phyloP scores from a whole-genome alignment of 208 protist species.

The Phytomonas francai region DNA sequence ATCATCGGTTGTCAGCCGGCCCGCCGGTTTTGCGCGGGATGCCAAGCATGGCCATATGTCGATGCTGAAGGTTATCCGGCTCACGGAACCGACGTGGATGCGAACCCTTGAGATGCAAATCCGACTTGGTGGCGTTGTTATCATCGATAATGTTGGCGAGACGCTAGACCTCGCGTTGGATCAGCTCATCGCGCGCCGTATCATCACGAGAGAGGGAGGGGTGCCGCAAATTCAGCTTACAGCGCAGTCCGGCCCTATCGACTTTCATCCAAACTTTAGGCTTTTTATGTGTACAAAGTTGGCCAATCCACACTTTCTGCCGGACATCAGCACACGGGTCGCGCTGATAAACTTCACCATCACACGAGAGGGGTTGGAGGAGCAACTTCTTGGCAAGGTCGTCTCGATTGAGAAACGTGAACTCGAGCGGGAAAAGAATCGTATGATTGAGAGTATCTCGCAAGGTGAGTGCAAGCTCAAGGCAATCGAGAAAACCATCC shows the following conservation, averaged over 20 bases:
- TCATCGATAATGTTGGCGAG: constrained; percentile 94
- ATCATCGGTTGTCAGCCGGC: constrained; percentile 14
- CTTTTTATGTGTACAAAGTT: constrained; percentile 95
- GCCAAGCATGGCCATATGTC: not conserved
- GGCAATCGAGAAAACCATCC: constrained; percentile 89
- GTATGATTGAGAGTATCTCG: constrained; percentile 88
- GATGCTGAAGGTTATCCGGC: constrained; percentile 75
- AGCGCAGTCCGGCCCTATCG: constrained; percentile 80
- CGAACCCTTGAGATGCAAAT: constrained; percentile 90
- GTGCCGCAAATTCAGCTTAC: constrained; percentile 80
- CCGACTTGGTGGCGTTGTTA: constrained; percentile 84
- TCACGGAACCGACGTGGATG: constrained; percentile 90
- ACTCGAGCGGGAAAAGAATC: constrained; percentile 93
- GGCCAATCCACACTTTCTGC: constrained; percentile 93
- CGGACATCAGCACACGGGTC: constrained; percentile 94
- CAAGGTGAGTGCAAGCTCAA: constrained; percentile 90
- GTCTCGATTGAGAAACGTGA: constrained; percentile 91
- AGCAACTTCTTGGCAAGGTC: constrained; percentile 93
- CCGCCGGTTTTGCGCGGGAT: constrained; percentile 20
- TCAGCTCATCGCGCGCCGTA: constrained; percentile 85
- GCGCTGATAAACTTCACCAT: constrained; percentile 97
- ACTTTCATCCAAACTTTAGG: constrained; percentile 89
- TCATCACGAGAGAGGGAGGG: constrained; percentile 74
- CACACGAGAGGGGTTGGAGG: constrained; percentile 92
- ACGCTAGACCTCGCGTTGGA: constrained; percentile 93